Evolutionary conservation across 768 basidiomycete genomes (phyloP), one percentile per base, ranked within the genome.

Genomic region (Cystoderma amianthinum): DNA sequence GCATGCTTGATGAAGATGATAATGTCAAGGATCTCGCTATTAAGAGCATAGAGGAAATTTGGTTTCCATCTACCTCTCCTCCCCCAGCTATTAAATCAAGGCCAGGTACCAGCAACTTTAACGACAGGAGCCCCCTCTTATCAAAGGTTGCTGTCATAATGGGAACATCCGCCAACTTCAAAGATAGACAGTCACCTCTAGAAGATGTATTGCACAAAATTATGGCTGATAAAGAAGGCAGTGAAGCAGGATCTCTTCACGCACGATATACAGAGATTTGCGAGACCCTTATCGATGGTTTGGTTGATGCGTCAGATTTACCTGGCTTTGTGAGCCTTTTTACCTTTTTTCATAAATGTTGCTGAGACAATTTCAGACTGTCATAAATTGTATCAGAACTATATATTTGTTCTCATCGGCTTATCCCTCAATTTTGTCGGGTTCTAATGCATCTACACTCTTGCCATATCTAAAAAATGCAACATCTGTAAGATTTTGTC

Each of bases 1-100:
- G 94, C 11, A 85, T 92, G 70, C 57, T 83, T 32, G 96, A 99
- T 50, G 92, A 96, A 55, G 96, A 99, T 55, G 93, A 97, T 35
- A 81, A 80, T 0, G 90, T 99, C 48, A 95, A 89, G 68, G 95
- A 97, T 39, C 74, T 97, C 12, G 91, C 95, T 0, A 66, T 87
- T 50, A 94, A 91, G 57, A 82, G 90, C 0, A 62, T 97, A 25
- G 91, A 94, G 49, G 94, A 97, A 48, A 64, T 97, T 3, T 93
- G 93, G 88, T 95, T 97, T 56, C 70, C 74, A 32, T 63, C 59
- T 16, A 20, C 49, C 5, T 34, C 52, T 3, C 49, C 61, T 9
- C 60, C 68, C 1, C 58, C 64, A 5, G 50, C 63, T 32, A 42
- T 62, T 45, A 80, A 74, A 49, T 54, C 63, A 30, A 62, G 65